Base-by-base conservation (phyloP, 768 basidiomycete species). In the Trametes sanguinea region DNA sequence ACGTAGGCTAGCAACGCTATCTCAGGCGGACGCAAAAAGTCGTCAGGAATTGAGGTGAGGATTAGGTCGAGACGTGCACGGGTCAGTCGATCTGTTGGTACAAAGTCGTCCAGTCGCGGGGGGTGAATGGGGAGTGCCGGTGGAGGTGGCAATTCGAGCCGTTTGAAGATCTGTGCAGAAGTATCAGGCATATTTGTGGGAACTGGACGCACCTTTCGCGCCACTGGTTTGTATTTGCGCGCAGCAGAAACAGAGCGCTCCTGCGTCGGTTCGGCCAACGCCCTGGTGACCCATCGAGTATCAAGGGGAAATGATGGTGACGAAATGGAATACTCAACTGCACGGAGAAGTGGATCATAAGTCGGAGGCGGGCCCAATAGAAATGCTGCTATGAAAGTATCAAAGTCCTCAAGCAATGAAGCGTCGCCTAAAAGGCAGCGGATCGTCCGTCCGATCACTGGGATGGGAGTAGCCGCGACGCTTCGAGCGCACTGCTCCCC, bases 201-300 rank as follows among this genome's bases (percentile, higher is more conserved):
- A 2, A 74, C 72, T 0, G 74, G 72, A 1, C 67, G 30, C 4
- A 72, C 69, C 51, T 72, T 72, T 0, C 64, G 54, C 32, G 72
- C 67, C 0, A 74, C 72, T 0, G 71, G 70, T 52, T 75, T 76
- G 61, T 75, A 74, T 47, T 13, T 3, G 37, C 55, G 0, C 14
- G 29, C 39, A 35, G 46, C 14, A 33, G 4, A 1, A 16, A 30
- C 2, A n/a, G 32, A 14, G 0, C 35, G 14, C 16, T n/a, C 10
- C 30, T 10, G 2, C 9, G 10, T 7, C 32, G 39, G 17, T 14
- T 17, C 9, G 10, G 58, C 9, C 0, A 64, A 42, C n/a, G 63
- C 63, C 29, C 55, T 32, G 5, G 22, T 4, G 13, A 40, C n/a
- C 61, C 61, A 57, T 4, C n/a, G 58, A 22, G 53, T 37, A n/a